Evolutionary conservation across 306 rosid genomes (phyloP), one percentile per base, ranked within the genome.

Genomic region (Trifolium dubium): DNA sequence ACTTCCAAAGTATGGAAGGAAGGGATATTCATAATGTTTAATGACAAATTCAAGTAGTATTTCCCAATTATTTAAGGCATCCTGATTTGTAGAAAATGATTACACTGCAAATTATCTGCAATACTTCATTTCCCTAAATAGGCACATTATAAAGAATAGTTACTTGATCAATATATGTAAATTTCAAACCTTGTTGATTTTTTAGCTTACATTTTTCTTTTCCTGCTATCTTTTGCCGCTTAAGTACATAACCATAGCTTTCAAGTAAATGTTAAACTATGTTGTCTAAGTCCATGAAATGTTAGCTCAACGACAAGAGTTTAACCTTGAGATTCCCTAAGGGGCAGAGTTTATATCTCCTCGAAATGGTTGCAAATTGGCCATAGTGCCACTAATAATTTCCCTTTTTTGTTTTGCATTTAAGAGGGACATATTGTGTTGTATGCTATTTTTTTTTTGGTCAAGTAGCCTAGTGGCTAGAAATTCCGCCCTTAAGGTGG

Each of bases 61-160:
- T 46, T 68, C 5, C n/a, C 8, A 43, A 10, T 43, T 28, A 53
- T 58, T 69, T 55, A 46, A 71, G 71, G 34, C 54, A 28, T 43
- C 65, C 54, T 30, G 43, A 19, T 54, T 10, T 43, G 49, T 43
- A 43, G n/a, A 2, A 43, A 43, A 43, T 10, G 14, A 71, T 49
- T 60, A 71, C 77, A 64, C 41, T 18, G 49, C 35, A 60, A 50
- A 73, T 53, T 23, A 77, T 61, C 67, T 23, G 23, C 67, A 23
- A 64, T 40, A 39, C 54, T 56, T 56, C 3, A 23, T 56, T 56
- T 9, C 13, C 4, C 63, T 18, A 18, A 19, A 19, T 53, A 53
- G 29, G 70, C 64, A 77, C 46, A 29, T 59, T 32, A 28, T 58
- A 51, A 17, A 51, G 32, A 19, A 54, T 19, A 35, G 6, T 35